Conservation (phyloP, 2,329 filamentous ascomycete genomes). For the Clonostachys chloroleuca region DNA sequence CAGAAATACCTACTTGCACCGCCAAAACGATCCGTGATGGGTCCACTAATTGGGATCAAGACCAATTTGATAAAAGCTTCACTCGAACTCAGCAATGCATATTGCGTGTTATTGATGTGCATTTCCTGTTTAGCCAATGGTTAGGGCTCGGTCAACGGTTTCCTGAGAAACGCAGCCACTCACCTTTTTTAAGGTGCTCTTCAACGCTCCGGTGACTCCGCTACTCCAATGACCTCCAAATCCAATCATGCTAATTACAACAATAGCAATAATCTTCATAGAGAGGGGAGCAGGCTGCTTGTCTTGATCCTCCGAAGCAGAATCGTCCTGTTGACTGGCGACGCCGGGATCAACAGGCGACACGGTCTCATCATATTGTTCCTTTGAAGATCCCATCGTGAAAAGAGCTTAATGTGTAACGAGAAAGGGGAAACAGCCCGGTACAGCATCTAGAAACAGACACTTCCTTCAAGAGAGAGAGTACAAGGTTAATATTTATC, state of each 20-base stretch:
- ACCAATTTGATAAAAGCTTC: constrained; percentile 55
- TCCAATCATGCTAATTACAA: constrained; percentile 44
- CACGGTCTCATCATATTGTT: too few species aligned
- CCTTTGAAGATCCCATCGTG: too few species aligned
- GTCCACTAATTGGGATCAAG: constrained; percentile 44
- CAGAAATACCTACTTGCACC: constrained; percentile 33
- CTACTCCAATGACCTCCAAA: constrained; percentile 53
- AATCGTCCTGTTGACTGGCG: too few species aligned
- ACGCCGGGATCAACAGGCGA: too few species aligned
- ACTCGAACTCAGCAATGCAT: constrained; percentile 49
- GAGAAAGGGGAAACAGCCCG: too few species aligned
- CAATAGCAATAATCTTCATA: constrained; percentile 25
- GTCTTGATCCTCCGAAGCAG: neutral
- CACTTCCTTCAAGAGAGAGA: too few species aligned
- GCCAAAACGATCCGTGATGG: constrained; percentile 51
- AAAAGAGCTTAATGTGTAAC: too few species aligned
- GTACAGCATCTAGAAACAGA: too few species aligned
- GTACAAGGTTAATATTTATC: too few species aligned
- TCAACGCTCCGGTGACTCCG: constrained; percentile 53
- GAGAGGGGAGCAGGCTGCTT: constrained; percentile 9
- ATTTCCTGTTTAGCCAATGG: constrained; percentile 27
- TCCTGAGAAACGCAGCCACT: neutral
- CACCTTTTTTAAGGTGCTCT: constrained; percentile 50
- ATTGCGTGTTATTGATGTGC: constrained; percentile 53
- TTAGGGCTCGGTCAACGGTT: too few species aligned